These are phyloP conservation scores for Apiotrichum sp. DNA, from an alignment of 1,284 basidiomycete species.

Conservation along the genomic window DNA sequence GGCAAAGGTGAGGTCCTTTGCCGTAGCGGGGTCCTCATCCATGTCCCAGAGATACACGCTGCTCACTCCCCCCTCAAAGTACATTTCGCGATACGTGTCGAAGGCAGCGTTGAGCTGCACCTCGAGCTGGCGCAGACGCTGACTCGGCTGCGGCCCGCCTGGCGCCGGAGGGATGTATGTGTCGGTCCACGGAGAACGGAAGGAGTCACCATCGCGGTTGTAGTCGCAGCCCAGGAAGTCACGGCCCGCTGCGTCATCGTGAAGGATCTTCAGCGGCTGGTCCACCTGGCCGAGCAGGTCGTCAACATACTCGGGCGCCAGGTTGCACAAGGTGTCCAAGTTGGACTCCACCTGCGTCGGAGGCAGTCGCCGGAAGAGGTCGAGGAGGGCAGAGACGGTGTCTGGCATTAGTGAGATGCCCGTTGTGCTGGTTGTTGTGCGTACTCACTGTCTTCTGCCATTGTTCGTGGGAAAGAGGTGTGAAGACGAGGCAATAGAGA, in stretches of 20 bases:
- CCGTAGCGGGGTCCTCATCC: conserved; percentile 61
- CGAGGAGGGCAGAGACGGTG: conserved; percentile 75
- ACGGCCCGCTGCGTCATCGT: conserved; percentile 64
- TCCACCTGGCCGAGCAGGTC: conserved; percentile 93
- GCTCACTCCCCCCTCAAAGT: conserved; percentile 95
- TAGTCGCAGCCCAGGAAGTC: conserved; percentile 97
- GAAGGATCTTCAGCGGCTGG: conserved; percentile 78
- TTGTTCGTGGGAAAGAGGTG: neutral
- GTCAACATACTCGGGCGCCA: conserved; percentile 91
- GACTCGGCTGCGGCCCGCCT: conserved; percentile 77
- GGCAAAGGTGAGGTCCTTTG: conserved; percentile 60
- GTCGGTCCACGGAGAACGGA: conserved; percentile 97
- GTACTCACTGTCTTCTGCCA: conserved; percentile 18
- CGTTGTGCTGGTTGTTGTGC: neutral
- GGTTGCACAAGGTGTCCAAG: conserved; percentile 69
- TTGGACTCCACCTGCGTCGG: conserved; percentile 85
- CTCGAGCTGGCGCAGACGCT: conserved; percentile 83
- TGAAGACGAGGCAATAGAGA: too few species aligned
- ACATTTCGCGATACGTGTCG: conserved; percentile 96
- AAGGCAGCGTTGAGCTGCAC: conserved; percentile 92
- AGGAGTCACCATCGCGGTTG: conserved; percentile 92
- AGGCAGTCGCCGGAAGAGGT: conserved; percentile 90
- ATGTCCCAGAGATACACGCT: conserved; percentile 98
- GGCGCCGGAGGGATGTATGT: conserved; percentile 77
- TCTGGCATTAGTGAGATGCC: conserved; percentile 7